Evolutionary conservation across 2,329 filamentous ascomycete species (phyloP).

Genomic region (Xenoacremonium recifei): DNA sequence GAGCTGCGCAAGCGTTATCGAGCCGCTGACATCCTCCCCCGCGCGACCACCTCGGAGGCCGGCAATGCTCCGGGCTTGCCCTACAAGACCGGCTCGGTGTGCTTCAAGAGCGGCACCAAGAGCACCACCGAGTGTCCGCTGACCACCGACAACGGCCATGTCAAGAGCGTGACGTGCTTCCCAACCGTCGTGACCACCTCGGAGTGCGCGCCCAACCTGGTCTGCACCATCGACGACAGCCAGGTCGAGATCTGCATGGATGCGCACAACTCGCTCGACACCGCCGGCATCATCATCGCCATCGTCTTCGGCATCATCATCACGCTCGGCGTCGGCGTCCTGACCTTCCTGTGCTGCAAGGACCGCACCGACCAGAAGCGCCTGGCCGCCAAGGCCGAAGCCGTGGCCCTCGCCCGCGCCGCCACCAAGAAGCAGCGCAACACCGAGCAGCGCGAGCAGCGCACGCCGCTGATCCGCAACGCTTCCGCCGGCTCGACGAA

Average conservation of each 20-base stretch:
- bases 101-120: slow-evolving; percentile 35
- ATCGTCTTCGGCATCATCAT: slow-evolving; percentile 45
- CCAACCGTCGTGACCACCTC: slow-evolving; percentile 31
- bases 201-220: slow-evolving; percentile 42
- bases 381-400: slow-evolving; percentile 45
- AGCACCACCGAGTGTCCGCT: slow-evolving; percentile 39
- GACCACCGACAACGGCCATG: slow-evolving; percentile 34
- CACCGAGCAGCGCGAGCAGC: slow-evolving; percentile 24
- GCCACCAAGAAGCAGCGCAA: slow-evolving; percentile 43
- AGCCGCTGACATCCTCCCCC: slow-evolving; percentile 9
- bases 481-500: slow-evolving; percentile 27
- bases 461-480: slow-evolving; percentile 37
- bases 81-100: slow-evolving; percentile 25
- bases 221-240: slow-evolving; percentile 41
- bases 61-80: slow-evolving; percentile 15
- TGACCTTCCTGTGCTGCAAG: slow-evolving; percentile 52
- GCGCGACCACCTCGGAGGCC: slow-evolving; percentile 9
- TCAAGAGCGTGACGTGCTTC: slow-evolving; percentile 39
- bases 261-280: slow-evolving; percentile 37
- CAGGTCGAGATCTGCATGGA: slow-evolving; percentile 43
- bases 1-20: slow-evolving; percentile 30
- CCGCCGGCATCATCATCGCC: slow-evolving; percentile 46
- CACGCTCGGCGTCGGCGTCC: slow-evolving; percentile 34
- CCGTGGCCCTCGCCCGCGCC: slow-evolving; percentile 48
- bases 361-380: slow-evolving; percentile 46